These are phyloP conservation scores for Magnusiomyces tetraspermus DNA, from an alignment of 1,139 yeast genomes.

Conservation along the genomic window DNA sequence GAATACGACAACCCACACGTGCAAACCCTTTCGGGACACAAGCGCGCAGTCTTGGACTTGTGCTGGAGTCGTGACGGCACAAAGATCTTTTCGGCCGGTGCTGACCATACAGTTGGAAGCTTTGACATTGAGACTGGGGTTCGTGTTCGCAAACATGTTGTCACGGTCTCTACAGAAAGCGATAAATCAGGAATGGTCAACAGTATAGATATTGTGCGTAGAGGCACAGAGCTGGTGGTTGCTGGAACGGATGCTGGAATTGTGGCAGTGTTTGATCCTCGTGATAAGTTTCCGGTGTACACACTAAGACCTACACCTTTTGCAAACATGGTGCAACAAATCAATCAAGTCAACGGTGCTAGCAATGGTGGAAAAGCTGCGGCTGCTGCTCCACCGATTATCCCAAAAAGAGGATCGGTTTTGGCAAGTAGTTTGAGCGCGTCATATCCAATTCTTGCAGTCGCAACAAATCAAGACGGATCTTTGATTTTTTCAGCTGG, in stretches of 20 bases:
- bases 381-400: background rate
- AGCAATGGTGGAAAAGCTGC: background rate
- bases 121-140: slow-evolving; percentile 52
- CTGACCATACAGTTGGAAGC: slow-evolving; percentile 42
- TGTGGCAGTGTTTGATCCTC: slow-evolving; percentile 51
- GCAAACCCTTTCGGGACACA: slow-evolving; percentile 42
- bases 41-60: slow-evolving; percentile 42
- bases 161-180: slow-evolving; percentile 2
- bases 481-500: slow-evolving; percentile 49
- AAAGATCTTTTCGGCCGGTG: slow-evolving; percentile 36
- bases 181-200: slow-evolving; percentile 41
- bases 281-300: slow-evolving; percentile 39
- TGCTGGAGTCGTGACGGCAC: slow-evolving; percentile 39
- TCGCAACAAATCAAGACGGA: slow-evolving; percentile 37
- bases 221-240: slow-evolving; percentile 33
- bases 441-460: slow-evolving; percentile 51
- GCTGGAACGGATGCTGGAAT: slow-evolving; percentile 63
- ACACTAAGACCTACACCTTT: slow-evolving; percentile 1
- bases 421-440: slow-evolving; percentile 31
- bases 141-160: slow-evolving; percentile 42
- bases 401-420: background rate
- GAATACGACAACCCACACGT: slow-evolving; percentile 31
- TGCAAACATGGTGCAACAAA: background rate
- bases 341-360: background rate
- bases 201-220: slow-evolving; percentile 36